These are phyloP conservation scores for Zhuliangozyma blackwelliae DNA, from an alignment of 1,139 yeast genomes.

Conservation along the genomic window DNA sequence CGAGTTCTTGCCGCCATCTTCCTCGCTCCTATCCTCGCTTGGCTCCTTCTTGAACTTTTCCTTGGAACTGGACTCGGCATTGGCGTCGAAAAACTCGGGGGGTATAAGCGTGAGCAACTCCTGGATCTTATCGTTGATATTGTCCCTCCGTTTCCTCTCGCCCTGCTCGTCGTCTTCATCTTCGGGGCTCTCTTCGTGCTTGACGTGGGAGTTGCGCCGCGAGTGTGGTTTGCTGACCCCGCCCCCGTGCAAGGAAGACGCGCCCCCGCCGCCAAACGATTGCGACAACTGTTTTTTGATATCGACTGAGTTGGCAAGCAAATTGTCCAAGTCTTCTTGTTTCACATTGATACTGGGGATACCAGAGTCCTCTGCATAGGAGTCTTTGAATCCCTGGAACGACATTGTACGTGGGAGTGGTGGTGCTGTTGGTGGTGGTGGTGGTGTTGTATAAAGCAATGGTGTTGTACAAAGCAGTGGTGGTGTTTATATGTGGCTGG, in stretches of 20 bases:
- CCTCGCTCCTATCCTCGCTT: slow-evolving; percentile 14
- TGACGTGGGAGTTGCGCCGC: slow-evolving; percentile 32
- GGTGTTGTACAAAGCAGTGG: too few species aligned
- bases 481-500: too few species aligned
- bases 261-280: slow-evolving; percentile 19
- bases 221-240: slow-evolving; percentile 42
- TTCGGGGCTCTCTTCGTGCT: slow-evolving; percentile 27
- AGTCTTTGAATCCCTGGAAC: slow-evolving; percentile 16
- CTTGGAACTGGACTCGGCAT: slow-evolving; percentile 3
- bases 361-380: slow-evolving; percentile 13
- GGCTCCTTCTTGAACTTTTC: slow-evolving; percentile 4
- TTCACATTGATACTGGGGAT: slow-evolving; percentile 28
- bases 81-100: slow-evolving; percentile 42
- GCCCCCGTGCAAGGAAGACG: slow-evolving; percentile 14
- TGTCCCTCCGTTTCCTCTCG: slow-evolving; percentile 74
- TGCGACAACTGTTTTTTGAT: slow-evolving; percentile 42
- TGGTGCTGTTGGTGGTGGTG: too few species aligned
- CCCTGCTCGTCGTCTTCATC: slow-evolving; percentile 36
- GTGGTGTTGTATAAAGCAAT: too few species aligned
- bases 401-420: too few species aligned
- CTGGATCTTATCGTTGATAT: slow-evolving; percentile 84
- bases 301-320: slow-evolving; percentile 31
- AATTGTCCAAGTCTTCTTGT: slow-evolving; percentile 25
- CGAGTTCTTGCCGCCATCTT: slow-evolving; percentile 42
- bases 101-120: slow-evolving; percentile 75